Percentiles rank a stretch among this genome's conserved stretches.
phyloP scores from a whole-genome alignment of 441 rosid genomes.

The California macrophylla region DNA sequence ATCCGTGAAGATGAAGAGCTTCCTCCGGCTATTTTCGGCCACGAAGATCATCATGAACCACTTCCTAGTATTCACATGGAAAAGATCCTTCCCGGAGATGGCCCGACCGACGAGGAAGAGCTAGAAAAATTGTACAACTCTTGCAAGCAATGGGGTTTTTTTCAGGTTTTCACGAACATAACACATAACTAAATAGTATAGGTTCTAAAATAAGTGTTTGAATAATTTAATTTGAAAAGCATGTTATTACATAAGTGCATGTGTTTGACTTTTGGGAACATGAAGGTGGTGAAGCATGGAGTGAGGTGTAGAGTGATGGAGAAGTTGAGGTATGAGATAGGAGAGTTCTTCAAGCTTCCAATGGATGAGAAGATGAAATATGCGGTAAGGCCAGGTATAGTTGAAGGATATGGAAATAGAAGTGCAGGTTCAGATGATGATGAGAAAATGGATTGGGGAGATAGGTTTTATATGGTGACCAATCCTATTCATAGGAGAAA shows the following conservation, averaged over 20 bases:
- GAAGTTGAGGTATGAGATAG: conserved; percentile 27
- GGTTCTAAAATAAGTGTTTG: too few relatives aligned
- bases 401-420: conserved; percentile 39
- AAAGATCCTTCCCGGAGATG: conserved; percentile 7
- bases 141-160: conserved; percentile 41
- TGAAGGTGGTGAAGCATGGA: conserved; percentile 47
- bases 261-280: neutral
- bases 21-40: neutral
- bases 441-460: conserved; percentile 38
- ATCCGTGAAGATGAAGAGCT: neutral
- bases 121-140: conserved; percentile 33
- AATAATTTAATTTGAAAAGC: too few relatives aligned
- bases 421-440: conserved; percentile 6
- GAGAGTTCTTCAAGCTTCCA: conserved; percentile 36
- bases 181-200: too few relatives aligned
- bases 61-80: conserved; percentile 20
- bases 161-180: conserved; percentile 37
- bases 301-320: conserved; percentile 23
- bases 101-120: conserved; percentile 16
- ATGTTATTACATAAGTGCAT: too few relatives aligned
- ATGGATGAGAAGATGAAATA: conserved; percentile 42
- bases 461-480: conserved; percentile 32
- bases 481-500: conserved; percentile 35
- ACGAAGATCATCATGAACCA: neutral
- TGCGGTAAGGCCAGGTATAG: conserved; percentile 24